These are phyloP conservation scores for Cladophialophora chaetospira DNA, from an alignment of 2,329 filamentous ascomycete species.

Conservation along the genomic window DNA sequence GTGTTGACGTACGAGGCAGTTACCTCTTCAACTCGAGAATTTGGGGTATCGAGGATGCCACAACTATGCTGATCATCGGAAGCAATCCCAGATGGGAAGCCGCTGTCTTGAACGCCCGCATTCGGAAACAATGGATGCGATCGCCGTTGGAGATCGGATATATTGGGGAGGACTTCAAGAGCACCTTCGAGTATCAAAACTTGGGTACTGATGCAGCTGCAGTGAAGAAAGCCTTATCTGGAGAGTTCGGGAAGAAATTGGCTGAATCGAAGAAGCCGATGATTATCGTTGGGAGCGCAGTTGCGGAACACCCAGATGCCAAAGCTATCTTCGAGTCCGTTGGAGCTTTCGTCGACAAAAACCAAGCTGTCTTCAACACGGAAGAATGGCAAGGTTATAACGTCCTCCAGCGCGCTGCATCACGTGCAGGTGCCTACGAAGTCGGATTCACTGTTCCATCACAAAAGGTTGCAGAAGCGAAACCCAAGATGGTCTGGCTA, in stretches of 20 bases:
- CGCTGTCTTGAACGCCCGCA: slow-evolving; percentile 91
- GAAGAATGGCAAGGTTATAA: slow-evolving; percentile 97
- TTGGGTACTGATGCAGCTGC: slow-evolving; percentile 76
- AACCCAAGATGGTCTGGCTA: slow-evolving; percentile 94
- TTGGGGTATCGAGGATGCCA: slow-evolving; percentile 88
- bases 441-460: slow-evolving; percentile 91
- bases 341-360: slow-evolving; percentile 89
- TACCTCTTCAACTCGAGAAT: slow-evolving; percentile 97
- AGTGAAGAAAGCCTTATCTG: slow-evolving; percentile 81
- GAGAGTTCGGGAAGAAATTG: slow-evolving; percentile 91
- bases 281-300: slow-evolving; percentile 92
- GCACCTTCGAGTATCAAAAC: slow-evolving; percentile 94
- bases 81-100: slow-evolving; percentile 96
- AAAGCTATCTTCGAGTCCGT: slow-evolving; percentile 93
- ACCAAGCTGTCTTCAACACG: slow-evolving; percentile 82
- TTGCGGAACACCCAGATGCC: slow-evolving; percentile 86
- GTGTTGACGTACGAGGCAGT: slow-evolving; percentile 89
- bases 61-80: slow-evolving; percentile 86
- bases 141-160: slow-evolving; percentile 92
- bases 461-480: slow-evolving; percentile 75
- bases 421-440: slow-evolving; percentile 90
- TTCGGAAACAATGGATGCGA: slow-evolving; percentile 95
- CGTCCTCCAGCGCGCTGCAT: slow-evolving; percentile 89
- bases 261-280: slow-evolving; percentile 85
- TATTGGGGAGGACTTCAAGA: slow-evolving; percentile 86